These are phyloP conservation scores for Cladorrhinum sp. DNA, from an alignment of 2,329 filamentous ascomycete genomes.

Conservation along the genomic window DNA sequence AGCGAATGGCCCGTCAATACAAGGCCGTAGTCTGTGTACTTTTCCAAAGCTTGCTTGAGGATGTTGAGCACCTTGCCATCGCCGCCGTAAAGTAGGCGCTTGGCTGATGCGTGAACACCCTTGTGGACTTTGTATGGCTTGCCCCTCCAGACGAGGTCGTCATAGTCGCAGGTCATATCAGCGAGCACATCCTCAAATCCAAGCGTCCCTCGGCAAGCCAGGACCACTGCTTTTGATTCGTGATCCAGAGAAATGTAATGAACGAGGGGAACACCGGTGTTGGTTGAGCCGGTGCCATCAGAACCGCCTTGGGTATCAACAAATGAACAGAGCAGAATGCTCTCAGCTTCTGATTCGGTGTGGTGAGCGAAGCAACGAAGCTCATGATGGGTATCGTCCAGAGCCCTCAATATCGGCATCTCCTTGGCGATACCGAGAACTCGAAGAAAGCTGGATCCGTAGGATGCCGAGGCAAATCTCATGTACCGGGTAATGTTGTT, in stretches of 20 bases:
- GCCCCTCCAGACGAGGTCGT: slow-evolving; percentile 61
- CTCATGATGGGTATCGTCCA: slow-evolving; percentile 55
- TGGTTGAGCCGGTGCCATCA: slow-evolving; percentile 61
- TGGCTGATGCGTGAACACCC: slow-evolving; percentile 69
- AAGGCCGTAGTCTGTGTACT: slow-evolving; percentile 67
- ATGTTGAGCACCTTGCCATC: slow-evolving; percentile 66
- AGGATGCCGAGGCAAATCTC: slow-evolving; percentile 64
- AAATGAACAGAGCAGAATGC: slow-evolving; percentile 66
- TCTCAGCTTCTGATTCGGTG: slow-evolving; percentile 55
- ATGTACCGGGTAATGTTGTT: slow-evolving; percentile 64
- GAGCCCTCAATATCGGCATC: slow-evolving; percentile 40
- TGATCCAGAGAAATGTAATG: slow-evolving; percentile 72
- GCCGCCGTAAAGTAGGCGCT: slow-evolving; percentile 63
- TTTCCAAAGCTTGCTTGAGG: slow-evolving; percentile 61
- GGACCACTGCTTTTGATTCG: slow-evolving; percentile 66
- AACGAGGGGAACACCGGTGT: slow-evolving; percentile 66
- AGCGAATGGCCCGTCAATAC: slow-evolving; percentile 68
- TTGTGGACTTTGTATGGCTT: slow-evolving; percentile 69
- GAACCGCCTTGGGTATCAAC: slow-evolving; percentile 66
- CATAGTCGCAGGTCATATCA: slow-evolving; percentile 73
- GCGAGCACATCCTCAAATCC: slow-evolving; percentile 72
- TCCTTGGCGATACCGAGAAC: slow-evolving; percentile 59
- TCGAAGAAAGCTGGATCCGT: slow-evolving; percentile 61
- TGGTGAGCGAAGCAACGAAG: slow-evolving; percentile 63
- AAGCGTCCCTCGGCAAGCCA: slow-evolving; percentile 69